Evolutionary conservation across 2,329 filamentous ascomycete genomes (phyloP).

Genomic region (Cordyceps cicadae): DNA sequence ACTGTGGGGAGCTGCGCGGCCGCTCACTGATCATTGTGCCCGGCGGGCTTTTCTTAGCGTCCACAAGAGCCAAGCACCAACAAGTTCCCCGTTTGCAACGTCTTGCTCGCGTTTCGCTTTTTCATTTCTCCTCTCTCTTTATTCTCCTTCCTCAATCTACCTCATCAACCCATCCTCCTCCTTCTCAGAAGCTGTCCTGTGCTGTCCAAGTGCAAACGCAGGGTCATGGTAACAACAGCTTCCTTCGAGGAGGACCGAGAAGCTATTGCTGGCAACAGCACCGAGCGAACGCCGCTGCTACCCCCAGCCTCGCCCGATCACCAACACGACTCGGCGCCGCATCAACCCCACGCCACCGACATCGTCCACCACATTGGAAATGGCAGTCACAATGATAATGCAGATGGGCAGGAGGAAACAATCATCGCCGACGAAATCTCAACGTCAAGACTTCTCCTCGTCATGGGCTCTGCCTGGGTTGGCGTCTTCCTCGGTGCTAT

Average conservation of each 20-base stretch:
- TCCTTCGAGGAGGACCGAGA: not conserved
- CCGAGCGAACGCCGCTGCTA: constrained; percentile 1
- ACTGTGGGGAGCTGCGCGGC: not conserved
- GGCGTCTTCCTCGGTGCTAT: constrained; percentile 57
- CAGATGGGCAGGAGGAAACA: constrained; percentile 16
- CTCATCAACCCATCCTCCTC: too few species aligned
- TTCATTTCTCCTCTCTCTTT: not conserved
- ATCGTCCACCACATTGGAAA: not conserved
- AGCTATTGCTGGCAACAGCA: not conserved
- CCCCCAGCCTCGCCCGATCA: not conserved
- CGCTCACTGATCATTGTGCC: not conserved
- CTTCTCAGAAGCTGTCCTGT: too few species aligned
- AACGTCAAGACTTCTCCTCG: constrained; percentile 41
- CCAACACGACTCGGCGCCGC: not conserved
- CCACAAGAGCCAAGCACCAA: not conserved
- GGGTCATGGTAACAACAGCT: not conserved
- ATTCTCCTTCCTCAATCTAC: not conserved
- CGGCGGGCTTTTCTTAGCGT: not conserved
- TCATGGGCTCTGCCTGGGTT: constrained; percentile 47
- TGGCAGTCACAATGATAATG: not conserved
- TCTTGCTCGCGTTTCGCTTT: not conserved
- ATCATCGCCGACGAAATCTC: constrained; percentile 42
- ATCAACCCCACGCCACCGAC: not conserved
- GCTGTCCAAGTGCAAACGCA: too few species aligned
- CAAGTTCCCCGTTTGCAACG: not conserved